Base-by-base conservation (phyloP, 129 eudicot genomes). In the Centaurea solstitialis region DNA sequence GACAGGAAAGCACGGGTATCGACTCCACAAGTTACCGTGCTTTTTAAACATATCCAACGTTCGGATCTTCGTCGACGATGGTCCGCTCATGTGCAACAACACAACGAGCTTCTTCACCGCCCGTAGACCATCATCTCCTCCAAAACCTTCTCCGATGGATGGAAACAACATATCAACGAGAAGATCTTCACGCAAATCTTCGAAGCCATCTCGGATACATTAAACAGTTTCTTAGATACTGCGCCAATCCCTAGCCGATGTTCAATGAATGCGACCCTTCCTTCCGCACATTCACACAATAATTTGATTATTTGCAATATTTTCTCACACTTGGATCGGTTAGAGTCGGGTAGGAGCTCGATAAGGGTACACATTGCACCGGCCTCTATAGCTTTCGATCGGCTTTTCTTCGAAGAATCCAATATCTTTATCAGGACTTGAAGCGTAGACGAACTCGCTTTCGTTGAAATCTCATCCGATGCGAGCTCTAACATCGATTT, bases 331-430 rank as follows among this genome's bases (percentile, higher is more conserved):
- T 76, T 93, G 41, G 98, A 87, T 28, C 87, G n/a, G 64, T 68
- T 91, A 37, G 96, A 87, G n/a, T 93, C 96, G 0, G 96, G 92
- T 7, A 93, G 83, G 24, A 93, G 81, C 92, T 93, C 96, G 15
- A 93, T 80, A 15, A 93, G 74, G 57, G 92, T 87, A n/a, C 93
- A 87, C n/a, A 93, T 53, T 26, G 89, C 96, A 9, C 98, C 98
- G 0, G 94, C 96, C 40, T 93, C 98, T n/a, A 93, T 91, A 67
- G 91, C 92, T 53, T 89, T 91, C 39, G 85, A 38, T 26, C 92
- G 57, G 62, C 88, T 86, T 84, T 86, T 93, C 85, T 91, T 93
- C 4, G 92, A 91, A 9, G 88, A 81, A 3, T 85, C 84, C 33
- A 93, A n/a, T 40, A 89, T 82, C 74, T 83, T 82, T 43, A 91